Base-by-base conservation (phyloP, 164 flowering plant species). In the Taxillus chinensis region DNA sequence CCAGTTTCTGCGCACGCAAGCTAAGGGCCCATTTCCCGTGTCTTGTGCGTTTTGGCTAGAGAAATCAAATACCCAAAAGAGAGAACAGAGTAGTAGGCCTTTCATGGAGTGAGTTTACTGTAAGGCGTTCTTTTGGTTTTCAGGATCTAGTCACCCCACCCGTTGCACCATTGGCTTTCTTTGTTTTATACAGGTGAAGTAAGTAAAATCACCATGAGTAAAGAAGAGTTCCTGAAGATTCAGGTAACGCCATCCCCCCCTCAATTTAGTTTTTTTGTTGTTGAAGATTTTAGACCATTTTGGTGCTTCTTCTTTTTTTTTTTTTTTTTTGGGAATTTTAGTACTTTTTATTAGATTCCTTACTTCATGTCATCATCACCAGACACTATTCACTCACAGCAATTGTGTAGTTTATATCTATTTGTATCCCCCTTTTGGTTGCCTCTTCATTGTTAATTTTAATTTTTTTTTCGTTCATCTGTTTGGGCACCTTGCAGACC, bases 211-310 rank as follows among this genome's bases (percentile, higher is more conserved):
- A 65, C 27, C 15, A 84, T 86, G 95, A 86, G 91, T 78, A 85
- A 86, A 75, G 89, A 88, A 68, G 95, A 85, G 84, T 72, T 84
- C 39, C 67, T 86, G 79, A 85, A 86, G 89, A 81, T 84, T 74
- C 91, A 81, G 95, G 95, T 88, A 82, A 60, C 9, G 12, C 13
- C 51, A 5, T 8, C 40, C 27, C 1, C 27, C 27, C 27, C 27
- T 27, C 27, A 27, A 27, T 27, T 27, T 27, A 27, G 27, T 27
- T 27, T 27, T 27, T 27, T 27, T 27, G 27, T 27, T 27, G 27
- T 27, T 27, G 27, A 27, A 27, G 1, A 27, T 27, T 27, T 27
- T 27, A 27, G 27, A 27, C 27, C 27, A 27, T 27, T 2, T 27
- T 27, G 27, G 27, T 27, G 27, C 27, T 27, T n/a, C n/a, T 48